Evolutionary conservation across 345 rosid genomes (phyloP), one percentile per base, ranked within the genome.

Genomic region (Eutrema yunnanense): DNA sequence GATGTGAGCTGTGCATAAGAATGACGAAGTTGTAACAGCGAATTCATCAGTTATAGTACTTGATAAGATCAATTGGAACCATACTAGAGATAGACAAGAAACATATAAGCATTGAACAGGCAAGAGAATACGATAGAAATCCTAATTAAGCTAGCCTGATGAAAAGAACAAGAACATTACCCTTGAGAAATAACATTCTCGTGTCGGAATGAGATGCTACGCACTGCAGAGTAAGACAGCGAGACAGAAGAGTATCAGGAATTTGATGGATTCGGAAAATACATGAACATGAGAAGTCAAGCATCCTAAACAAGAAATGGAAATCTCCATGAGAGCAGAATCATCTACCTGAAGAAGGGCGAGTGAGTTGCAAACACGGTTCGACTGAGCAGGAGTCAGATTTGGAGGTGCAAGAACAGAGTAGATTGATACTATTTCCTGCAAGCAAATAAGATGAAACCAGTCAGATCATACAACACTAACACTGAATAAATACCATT

Each of bases 181-280:
- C 97, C 73, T 90, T 88, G 44, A 96, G 88, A 80, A 96, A 96
- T 65, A 84, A 67, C 98, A 87, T 90, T 76, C 97, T 87, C 14
- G 99, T 96, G 73, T 96, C 98, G 2, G 96, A 87, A 73, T 96
- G 99, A 74, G 99, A 92, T 71, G 99, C 99, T 9, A 96, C 99
- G 61, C 99, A 96, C 99, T 96, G 88, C n/a, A 84, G 75, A 68
- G 75, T 2, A 69, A 74, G 34, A 52, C 37, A 69, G 43, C 67
- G 72, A 55, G 46, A 13, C 26, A 69, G 29, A 46, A 36, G 2
- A 12, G 42, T 9, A 63, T 79, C 52, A 76, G 64, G 19, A 63
- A 59, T 8, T 27, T 32, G 72, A 75, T 63, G 57, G 19, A 46
- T 47, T 59, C n/a, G 3, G 60, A 10, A 63, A 47, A 50, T 22